Percentiles rank a stretch among this genome's conserved stretches.
Conservation (phyloP, 1,139 yeast species). For the Hyphopichia khmerensis region DNA sequence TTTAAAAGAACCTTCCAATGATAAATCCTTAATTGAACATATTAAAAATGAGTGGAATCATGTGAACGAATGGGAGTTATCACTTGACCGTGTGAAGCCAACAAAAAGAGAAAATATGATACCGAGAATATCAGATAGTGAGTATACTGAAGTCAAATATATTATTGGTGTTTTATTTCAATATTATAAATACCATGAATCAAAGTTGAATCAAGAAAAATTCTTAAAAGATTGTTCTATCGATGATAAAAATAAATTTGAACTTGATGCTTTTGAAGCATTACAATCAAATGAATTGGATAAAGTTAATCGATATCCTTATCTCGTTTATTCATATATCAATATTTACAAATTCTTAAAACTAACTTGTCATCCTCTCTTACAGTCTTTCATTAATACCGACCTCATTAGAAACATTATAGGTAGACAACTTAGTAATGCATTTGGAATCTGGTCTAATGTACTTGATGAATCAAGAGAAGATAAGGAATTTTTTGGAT, state of each 20-base stretch:
- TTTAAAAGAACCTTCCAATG: conserved; percentile 12
- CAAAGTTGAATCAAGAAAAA: conserved; percentile 2
- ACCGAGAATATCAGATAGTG: conserved; percentile 35
- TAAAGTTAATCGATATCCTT: conserved; percentile 51
- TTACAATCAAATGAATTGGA: conserved; percentile 58
- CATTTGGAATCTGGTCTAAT: conserved; percentile 71
- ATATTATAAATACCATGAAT: conserved; percentile 13
- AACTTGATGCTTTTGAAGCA: conserved; percentile 33
- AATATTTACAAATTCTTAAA: conserved; percentile 51
- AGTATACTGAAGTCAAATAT: conserved; percentile 40
- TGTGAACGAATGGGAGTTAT: conserved; percentile 38
- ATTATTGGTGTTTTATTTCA: conserved; percentile 31
- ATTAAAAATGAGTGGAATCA: conserved; percentile 26
- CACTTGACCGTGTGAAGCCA: conserved; percentile 22
- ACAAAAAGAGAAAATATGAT: conserved; percentile 26
- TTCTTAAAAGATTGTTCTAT: conserved; percentile 9
- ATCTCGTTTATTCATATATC: conserved; percentile 49
- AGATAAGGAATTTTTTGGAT: conserved; percentile 65
- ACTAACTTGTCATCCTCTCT: conserved; percentile 35
- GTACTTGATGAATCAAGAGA: conserved; percentile 27
- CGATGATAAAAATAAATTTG: conserved; percentile 15
- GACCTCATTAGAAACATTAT: conserved; percentile 45
- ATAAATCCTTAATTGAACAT: conserved; percentile 13
- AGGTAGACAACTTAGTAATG: conserved; percentile 69
- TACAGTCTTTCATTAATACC: conserved; percentile 41